Conservation (phyloP, 2,329 filamentous ascomycete species). For the Fusarium sp. region DNA sequence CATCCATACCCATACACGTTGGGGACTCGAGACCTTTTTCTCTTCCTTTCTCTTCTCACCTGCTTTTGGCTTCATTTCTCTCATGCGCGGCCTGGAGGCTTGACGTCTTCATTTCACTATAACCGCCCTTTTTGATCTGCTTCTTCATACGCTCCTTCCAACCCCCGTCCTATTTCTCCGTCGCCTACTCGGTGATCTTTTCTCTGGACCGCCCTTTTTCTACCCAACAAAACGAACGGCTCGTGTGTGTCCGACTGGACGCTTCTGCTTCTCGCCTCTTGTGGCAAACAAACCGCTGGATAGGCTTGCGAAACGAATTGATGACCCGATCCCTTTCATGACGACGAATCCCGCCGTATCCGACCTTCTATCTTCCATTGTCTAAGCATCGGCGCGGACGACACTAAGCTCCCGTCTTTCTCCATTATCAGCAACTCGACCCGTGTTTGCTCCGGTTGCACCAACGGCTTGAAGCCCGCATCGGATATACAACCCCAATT, state of each 20-base stretch:
- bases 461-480: slow-evolving; percentile 18
- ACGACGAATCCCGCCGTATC: slow-evolving; percentile 1
- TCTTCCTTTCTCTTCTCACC: slow-evolving; percentile 6
- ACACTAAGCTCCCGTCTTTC: slow-evolving; percentile 6
- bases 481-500: slow-evolving; percentile 6
- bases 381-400: slow-evolving; percentile 3
- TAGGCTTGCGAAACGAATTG: slow-evolving; percentile 2
- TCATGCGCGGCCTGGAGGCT: slow-evolving; percentile 35
- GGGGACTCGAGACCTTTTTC: slow-evolving; percentile 11
- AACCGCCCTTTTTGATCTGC: slow-evolving; percentile 21
- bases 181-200: background rate
- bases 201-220: background rate
- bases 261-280: background rate
- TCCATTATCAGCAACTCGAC: slow-evolving; percentile 8
- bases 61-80: slow-evolving; percentile 14
- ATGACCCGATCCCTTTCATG: background rate
- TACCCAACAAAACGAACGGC: background rate
- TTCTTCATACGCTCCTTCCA: slow-evolving; percentile 33
- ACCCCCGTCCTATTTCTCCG: background rate
- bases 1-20: slow-evolving; percentile 6
- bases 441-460: slow-evolving; percentile 27
- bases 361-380: slow-evolving; percentile 1
- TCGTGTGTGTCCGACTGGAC: background rate
- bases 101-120: slow-evolving; percentile 34
- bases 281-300: background rate